Evolutionary conservation across 2,329 filamentous ascomycete species (phyloP).

Genomic region (Aspergillus sp.): DNA sequence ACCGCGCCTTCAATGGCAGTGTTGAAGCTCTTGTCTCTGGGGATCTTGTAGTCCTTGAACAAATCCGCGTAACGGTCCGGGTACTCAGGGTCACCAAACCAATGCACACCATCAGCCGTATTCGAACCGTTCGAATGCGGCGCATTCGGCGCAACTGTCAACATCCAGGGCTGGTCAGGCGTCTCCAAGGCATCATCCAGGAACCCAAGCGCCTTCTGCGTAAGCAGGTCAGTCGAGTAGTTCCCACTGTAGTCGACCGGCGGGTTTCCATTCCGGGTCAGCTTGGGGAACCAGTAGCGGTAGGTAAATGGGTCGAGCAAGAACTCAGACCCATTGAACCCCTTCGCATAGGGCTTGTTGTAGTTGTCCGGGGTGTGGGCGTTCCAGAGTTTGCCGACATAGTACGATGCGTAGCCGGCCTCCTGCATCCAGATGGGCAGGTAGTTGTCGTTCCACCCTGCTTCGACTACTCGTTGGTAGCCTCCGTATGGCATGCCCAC

Average conservation of each 20-base stretch:
- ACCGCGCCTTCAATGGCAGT: constrained; percentile 40
- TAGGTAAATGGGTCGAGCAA: constrained; percentile 54
- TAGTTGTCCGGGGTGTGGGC: constrained; percentile 52
- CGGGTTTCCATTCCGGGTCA: constrained; percentile 58
- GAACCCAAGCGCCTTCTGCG: constrained; percentile 55
- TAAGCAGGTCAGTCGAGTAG: constrained; percentile 58
- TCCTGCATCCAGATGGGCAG: constrained; percentile 54
- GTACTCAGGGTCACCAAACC: constrained; percentile 27
- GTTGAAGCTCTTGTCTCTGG: constrained; percentile 57
- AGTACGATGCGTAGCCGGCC: constrained; percentile 55
- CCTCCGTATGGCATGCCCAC: constrained; percentile 51
- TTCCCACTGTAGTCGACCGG: constrained; percentile 54
- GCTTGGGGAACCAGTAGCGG: constrained; percentile 57
- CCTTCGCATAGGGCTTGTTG: constrained; percentile 37
- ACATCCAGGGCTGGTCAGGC: constrained; percentile 60
- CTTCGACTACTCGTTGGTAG: constrained; percentile 53
- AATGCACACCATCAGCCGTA: constrained; percentile 17
- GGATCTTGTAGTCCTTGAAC: constrained; percentile 10
- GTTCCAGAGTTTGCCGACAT: constrained; percentile 58
- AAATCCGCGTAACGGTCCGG: constrained; percentile 30
- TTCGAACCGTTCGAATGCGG: constrained; percentile 56
- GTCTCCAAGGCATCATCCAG: constrained; percentile 56
- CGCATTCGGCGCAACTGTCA: constrained; percentile 63
- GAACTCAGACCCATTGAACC: constrained; percentile 40
- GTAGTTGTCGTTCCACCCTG: constrained; percentile 52